These are phyloP conservation scores for Amesomyces nigricolor DNA, from an alignment of 2,329 filamentous ascomycete genomes.

Conservation along the genomic window DNA sequence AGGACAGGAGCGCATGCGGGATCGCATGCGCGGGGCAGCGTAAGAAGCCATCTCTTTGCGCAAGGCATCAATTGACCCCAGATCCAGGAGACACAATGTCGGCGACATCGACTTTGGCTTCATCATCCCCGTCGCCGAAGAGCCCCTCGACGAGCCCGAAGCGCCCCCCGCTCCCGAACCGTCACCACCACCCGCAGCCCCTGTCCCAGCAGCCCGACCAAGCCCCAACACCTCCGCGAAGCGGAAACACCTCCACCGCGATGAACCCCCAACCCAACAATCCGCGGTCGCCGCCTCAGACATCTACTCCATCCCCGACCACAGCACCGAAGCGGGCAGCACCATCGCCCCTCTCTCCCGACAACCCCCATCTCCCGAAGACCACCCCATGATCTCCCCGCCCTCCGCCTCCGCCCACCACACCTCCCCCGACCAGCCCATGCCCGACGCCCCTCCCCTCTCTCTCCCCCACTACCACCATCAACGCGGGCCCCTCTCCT, in stretches of 20 bases:
- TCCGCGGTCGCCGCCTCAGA: conserved; percentile 4
- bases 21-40: conserved; percentile 61
- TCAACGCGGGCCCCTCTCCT: conserved; percentile 17
- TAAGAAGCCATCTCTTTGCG: conserved; percentile 32
- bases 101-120: conserved; percentile 57
- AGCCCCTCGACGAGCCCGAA: conserved; percentile 17
- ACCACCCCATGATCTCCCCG: background rate
- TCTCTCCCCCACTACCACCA: background rate
- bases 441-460: conserved; percentile 18
- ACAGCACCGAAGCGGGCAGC: conserved; percentile 16
- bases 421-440: background rate
- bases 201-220: conserved; percentile 26
- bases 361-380: conserved; percentile 2
- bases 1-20: conserved; percentile 56
- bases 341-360: background rate
- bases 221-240: conserved; percentile 47
- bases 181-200: conserved; percentile 11
- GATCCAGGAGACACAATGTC: conserved; percentile 47
- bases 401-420: background rate
- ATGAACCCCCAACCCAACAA: conserved; percentile 2
- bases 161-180: conserved; percentile 19
- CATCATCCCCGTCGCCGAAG: conserved; percentile 33
- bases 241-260: conserved; percentile 18
- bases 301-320: conserved; percentile 20
- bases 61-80: conserved; percentile 10